Evolutionary conservation across 1,284 basidiomycete species (phyloP).

Genomic region (Exobasidium cylindrosporum): DNA sequence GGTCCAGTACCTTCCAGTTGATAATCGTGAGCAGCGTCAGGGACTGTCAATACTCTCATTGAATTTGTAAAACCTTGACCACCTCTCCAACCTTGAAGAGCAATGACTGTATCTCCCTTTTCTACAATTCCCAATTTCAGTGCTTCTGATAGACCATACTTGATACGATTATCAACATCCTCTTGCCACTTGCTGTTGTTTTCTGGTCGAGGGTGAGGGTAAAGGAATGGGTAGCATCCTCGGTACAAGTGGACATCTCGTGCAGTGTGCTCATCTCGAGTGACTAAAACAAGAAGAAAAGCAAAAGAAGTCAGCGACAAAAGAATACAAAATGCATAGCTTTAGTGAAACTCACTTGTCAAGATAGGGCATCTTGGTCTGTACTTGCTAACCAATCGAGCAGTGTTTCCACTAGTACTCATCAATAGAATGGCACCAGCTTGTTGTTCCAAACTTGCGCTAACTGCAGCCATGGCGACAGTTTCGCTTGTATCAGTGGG

Average conservation of each 20-base stretch:
- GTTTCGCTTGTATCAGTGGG: conserved; percentile 54
- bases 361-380: conserved; percentile 86
- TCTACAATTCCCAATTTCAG: conserved; percentile 82
- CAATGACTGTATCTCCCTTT: conserved; percentile 84
- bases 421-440: conserved; percentile 75
- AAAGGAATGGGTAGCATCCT: conserved; percentile 96
- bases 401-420: conserved; percentile 88
- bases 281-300: conserved; percentile 65
- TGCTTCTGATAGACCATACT: conserved; percentile 83
- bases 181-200: conserved; percentile 85
- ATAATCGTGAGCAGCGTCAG: conserved; percentile 44
- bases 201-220: conserved; percentile 79
- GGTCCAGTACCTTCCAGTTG: conserved; percentile 46
- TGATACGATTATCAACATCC: conserved; percentile 68
- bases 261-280: conserved; percentile 90
- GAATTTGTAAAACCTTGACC: conserved; percentile 78
- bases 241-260: conserved; percentile 96
- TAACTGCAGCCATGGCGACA: conserved; percentile 53
- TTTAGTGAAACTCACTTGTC: conserved; percentile 13
- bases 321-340: background rate
- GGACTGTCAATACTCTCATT: conserved; percentile 42
- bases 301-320: conserved; percentile 40
- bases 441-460: conserved; percentile 52
- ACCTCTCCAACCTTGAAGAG: conserved; percentile 98
- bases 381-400: conserved; percentile 95